A percentile compares a stretch with the other conserved stretches of the same genome.
Evolutionary conservation across 202 grass and related monocot genomes (phyloP).

Genomic region (Cymbopogon flexuosus): DNA sequence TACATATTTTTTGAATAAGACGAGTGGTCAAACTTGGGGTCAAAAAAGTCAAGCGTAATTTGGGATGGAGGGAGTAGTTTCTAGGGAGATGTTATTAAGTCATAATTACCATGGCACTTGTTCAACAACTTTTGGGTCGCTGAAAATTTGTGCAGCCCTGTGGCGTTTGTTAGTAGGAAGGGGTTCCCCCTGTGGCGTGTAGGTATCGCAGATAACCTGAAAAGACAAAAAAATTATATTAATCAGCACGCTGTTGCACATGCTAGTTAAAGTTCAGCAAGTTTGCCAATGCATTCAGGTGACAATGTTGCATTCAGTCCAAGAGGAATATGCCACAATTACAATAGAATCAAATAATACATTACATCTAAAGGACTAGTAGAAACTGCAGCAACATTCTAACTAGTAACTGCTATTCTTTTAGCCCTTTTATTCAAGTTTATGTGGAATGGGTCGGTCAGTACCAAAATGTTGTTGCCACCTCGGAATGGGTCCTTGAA

Average conservation of each 20-base stretch:
- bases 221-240: neutral
- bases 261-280: neutral
- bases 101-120: conserved; percentile 81
- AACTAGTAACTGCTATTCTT: neutral
- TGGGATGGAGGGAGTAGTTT: neutral
- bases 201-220: conserved; percentile 94
- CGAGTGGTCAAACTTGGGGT: too few relatives aligned
- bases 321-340: neutral
- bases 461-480: conserved; percentile 94
- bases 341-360: neutral
- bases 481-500: conserved; percentile 98
- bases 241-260: neutral
- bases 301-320: neutral
- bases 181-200: conserved; percentile 80
- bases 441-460: neutral
- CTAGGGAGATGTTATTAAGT: neutral
- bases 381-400: neutral
- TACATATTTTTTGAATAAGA: too few relatives aligned
- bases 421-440: neutral
- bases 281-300: neutral
- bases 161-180: conserved; percentile 97
- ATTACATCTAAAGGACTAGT: neutral
- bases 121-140: conserved; percentile 59
- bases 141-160: conserved; percentile 89
- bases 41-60: too few relatives aligned